Evolutionary conservation across 352 stramenopile genomes (phyloP), one percentile per base, ranked within the genome.

Genomic region (Globisporangium splendens): DNA sequence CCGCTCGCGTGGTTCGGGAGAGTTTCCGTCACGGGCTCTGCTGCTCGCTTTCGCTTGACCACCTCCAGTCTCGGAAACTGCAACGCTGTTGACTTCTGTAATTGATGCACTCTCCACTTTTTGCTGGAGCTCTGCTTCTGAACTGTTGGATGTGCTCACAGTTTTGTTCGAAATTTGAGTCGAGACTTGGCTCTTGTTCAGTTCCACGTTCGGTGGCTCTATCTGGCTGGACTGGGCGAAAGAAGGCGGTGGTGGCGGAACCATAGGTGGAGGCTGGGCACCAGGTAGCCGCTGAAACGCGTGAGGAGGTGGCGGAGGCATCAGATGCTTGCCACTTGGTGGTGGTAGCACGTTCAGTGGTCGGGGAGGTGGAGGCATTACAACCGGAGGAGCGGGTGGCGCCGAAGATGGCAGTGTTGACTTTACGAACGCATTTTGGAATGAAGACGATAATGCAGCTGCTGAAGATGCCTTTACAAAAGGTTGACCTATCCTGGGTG

Each of bases 391-490:
- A 39, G 14, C 28, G 8, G 46, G 28, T 1, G 22, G 33, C 14
- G 18, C 18, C 5, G 39, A 31, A 1, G 33, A 15, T 50, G 28
- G 28, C 7, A 35, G 28, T 6, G 68, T 54, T 11, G 63, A 46
- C 39, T 71, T 67, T 3, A 75, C 66, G 33, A 75, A 73, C 3
- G 59, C 56, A 21, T n/a, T 53, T 15, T 56, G 59, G 43, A 67
- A 63, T n/a, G 63, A 51, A 7, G 54, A 46, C 18, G 60, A 21
- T 17, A 69, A n/a, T 1, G 52, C 12, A 15, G 46, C 24, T 35
- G 58, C 24, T 28, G 72, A 62, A 7, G 68, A 60, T 35, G 72
- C 67, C 56, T 78, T 80, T 22, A 77, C 70, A 60, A 79, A 81
- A 6, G 60, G 63, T 33, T 59, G 67, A 8, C 44, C 56, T 13